phyloP scores from a whole-genome alignment of 257 asterid genomes.

The Solanum virginianum region DNA sequence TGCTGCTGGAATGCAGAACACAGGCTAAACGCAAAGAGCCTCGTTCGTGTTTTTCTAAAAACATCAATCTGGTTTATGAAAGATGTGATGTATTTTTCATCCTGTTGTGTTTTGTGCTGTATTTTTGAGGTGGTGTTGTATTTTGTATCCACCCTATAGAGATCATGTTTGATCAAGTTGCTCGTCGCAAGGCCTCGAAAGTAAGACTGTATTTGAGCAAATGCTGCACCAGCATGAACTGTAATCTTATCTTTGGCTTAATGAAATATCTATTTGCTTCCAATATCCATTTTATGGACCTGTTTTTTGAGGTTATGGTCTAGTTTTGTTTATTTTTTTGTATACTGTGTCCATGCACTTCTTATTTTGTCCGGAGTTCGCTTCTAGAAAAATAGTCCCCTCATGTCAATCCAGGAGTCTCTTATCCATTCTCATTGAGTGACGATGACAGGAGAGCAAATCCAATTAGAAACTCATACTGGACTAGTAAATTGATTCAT shows the following conservation, averaged over 20 bases:
- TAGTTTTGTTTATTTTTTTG: not conserved
- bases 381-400: not conserved
- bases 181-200: not conserved
- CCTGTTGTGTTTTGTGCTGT: not conserved
- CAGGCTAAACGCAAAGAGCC: constrained; percentile 18
- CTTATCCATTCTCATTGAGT: not conserved
- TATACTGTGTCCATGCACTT: not conserved
- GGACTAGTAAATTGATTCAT: not conserved
- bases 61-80: not conserved
- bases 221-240: not conserved
- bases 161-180: not conserved
- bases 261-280: not conserved
- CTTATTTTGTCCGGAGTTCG: not conserved
- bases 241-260: not conserved
- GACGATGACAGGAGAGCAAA: not conserved
- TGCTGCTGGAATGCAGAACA: constrained; percentile 50
- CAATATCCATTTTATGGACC: not conserved
- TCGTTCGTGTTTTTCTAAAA: not conserved
- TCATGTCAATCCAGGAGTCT: not conserved
- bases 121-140: not conserved
- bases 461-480: not conserved
- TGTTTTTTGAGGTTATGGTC: not conserved
- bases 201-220: not conserved
- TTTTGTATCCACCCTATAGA: not conserved
- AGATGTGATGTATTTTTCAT: not conserved